Evolutionary conservation across 768 basidiomycete species (phyloP), one percentile per base, ranked within the genome.

Genomic region (Scleroderma citrinum): DNA sequence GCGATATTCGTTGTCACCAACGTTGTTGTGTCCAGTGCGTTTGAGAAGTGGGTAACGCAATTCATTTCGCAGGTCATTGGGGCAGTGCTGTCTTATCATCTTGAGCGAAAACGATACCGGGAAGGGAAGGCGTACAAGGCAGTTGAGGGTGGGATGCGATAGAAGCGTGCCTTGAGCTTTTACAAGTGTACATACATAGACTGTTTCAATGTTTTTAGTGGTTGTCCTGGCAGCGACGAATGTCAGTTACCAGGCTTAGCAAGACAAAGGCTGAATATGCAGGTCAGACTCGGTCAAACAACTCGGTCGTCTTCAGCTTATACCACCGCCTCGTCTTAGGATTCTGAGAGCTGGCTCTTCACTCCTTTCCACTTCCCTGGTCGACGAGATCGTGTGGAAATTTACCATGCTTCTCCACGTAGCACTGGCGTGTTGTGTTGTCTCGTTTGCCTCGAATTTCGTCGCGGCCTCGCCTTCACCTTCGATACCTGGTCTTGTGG

Each of bases 111-210:
- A 48, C 71, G 85, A 49, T 71, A 71, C 42, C 71, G 72, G 40
- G 81, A 81, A 13, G 85, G 84, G 5, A 92, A 92, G 63, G 68
- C 77, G 44, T 98, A 98, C 76, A 94, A 93, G 69, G 73, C 77
- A 8, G 82, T 98, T 2, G 89, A 92, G 57, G 81, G 83, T 19
- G 83, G 80, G 30, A 81, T 85, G 81, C 67, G 68, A 44, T 65
- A 60, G 59, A 26, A 36, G n/a, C 19, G 17, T 29, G 19, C 23
- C 21, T 36, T n/a, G 19, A 17, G 2, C 6, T 20, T 21, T n/a
- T n/a, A n/a, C n/a, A n/a, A n/a, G n/a, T n/a, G n/a, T n/a, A n/a
- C n/a, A n/a, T n/a, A 19, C 19, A 17, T 38, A 13, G 34, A 35
- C 34, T 29, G 26, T 29, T 5, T 29, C 26, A n/a, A 8, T 29